Conservation (phyloP, 805 yeast species). For the Hanseniaspora occidentalis region DNA sequence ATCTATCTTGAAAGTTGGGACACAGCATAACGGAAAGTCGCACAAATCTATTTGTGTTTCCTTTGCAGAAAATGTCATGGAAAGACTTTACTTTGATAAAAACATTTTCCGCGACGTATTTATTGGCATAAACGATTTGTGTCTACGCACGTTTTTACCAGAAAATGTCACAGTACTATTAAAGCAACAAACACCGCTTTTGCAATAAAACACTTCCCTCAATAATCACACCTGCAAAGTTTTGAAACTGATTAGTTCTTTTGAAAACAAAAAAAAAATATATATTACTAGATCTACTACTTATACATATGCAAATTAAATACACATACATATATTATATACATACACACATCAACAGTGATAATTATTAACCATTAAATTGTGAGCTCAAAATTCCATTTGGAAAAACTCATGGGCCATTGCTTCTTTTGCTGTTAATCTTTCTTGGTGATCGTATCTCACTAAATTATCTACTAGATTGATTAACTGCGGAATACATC, state of each 20-base stretch:
- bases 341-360: background rate
- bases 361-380: too few relatives aligned
- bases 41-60: too few relatives aligned
- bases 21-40: too few relatives aligned
- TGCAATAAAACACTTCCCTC: background rate
- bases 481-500: constrained; percentile 42
- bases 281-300: constrained; percentile 1
- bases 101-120: background rate
- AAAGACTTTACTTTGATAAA: too few relatives aligned
- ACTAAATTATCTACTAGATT: constrained; percentile 65
- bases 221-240: background rate
- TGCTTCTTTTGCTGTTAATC: constrained; percentile 82
- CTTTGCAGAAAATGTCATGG: too few relatives aligned
- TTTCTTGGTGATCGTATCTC: constrained; percentile 75
- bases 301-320: constrained; percentile 4
- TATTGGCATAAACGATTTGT: background rate
- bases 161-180: too few relatives aligned
- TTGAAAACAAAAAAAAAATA: background rate
- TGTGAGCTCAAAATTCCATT: constrained; percentile 11
- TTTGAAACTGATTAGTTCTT: background rate
- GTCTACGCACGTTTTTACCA: background rate
- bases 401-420: constrained; percentile 64
- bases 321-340: background rate
- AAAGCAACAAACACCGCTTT: background rate
- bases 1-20: too few relatives aligned